Percentiles rank a stretch among this genome's conserved stretches.
Evolutionary conservation across 495 filamentous ascomycete genomes (phyloP).

Genomic region (Aspergillus asperescens): DNA sequence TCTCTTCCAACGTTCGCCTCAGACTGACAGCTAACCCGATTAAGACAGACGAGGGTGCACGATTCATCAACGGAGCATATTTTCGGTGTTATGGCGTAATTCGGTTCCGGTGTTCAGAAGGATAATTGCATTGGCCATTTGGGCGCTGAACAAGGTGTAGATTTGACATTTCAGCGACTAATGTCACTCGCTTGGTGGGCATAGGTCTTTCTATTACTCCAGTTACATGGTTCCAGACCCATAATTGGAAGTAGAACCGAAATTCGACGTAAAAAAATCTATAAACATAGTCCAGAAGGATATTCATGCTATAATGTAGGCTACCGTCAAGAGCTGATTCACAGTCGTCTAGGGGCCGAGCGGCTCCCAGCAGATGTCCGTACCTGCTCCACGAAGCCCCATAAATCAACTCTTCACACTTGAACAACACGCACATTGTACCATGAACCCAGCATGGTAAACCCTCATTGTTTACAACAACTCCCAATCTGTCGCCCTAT

Average conservation of each 20-base stretch:
- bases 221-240: too few relatives aligned
- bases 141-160: not conserved
- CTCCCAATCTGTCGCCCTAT: not conserved
- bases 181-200: not conserved
- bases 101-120: slow-evolving; percentile 5
- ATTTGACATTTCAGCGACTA: not conserved
- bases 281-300: too few relatives aligned
- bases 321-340: not conserved
- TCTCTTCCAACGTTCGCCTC: slow-evolving; percentile 19
- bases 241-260: too few relatives aligned
- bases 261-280: not conserved
- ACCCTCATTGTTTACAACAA: not conserved
- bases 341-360: not conserved
- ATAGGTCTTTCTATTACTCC: not conserved
- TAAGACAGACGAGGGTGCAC: slow-evolving; percentile 13
- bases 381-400: not conserved
- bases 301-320: not conserved
- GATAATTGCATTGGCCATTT: not conserved
- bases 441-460: not conserved
- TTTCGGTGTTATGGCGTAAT: slow-evolving; percentile 21
- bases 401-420: not conserved
- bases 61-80: slow-evolving; percentile 12
- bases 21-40: slow-evolving; percentile 10
- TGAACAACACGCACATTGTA: not conserved
- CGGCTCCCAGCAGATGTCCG: not conserved